These are phyloP conservation scores for Acmispon strigosus DNA, from an alignment of 306 rosid genomes.

Conservation along the genomic window DNA sequence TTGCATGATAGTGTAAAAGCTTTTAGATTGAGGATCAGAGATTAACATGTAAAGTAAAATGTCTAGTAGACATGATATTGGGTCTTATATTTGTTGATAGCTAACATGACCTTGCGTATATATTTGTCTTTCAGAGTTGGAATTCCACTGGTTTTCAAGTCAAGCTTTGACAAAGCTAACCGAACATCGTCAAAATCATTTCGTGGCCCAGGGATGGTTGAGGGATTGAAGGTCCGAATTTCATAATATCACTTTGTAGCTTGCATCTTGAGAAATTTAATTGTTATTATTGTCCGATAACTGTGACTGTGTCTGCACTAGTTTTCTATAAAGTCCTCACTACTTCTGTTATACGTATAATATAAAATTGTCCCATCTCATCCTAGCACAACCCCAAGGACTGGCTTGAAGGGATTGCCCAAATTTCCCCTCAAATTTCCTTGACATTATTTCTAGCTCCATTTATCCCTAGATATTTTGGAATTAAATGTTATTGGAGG, in stretches of 20 bases:
- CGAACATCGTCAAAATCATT: slow-evolving; percentile 92
- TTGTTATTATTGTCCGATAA: background rate
- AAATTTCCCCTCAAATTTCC: background rate
- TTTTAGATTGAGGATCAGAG: background rate
- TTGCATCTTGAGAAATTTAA: slow-evolving; percentile 19
- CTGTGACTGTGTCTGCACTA: background rate
- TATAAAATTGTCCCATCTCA: background rate
- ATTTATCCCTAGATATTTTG: background rate
- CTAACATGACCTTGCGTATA: background rate
- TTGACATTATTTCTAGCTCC: background rate
- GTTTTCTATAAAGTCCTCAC: background rate
- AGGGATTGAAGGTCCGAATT: slow-evolving; percentile 74
- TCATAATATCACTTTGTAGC: background rate
- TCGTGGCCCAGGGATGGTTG: slow-evolving; percentile 87
- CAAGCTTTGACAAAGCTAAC: slow-evolving; percentile 97
- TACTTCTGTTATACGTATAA: background rate
- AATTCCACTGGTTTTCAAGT: slow-evolving; percentile 85
- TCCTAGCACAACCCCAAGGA: background rate
- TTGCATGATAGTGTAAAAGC: background rate
- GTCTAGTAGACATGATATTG: background rate
- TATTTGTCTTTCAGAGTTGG: slow-evolving; percentile 60
- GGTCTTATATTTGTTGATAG: slow-evolving; percentile 1
- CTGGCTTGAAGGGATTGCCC: background rate
- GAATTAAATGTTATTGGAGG: slow-evolving; percentile 10
- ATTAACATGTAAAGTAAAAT: background rate